Conservation (phyloP, 2,329 filamentous ascomycete genomes). For the Beauveria varroae region DNA sequence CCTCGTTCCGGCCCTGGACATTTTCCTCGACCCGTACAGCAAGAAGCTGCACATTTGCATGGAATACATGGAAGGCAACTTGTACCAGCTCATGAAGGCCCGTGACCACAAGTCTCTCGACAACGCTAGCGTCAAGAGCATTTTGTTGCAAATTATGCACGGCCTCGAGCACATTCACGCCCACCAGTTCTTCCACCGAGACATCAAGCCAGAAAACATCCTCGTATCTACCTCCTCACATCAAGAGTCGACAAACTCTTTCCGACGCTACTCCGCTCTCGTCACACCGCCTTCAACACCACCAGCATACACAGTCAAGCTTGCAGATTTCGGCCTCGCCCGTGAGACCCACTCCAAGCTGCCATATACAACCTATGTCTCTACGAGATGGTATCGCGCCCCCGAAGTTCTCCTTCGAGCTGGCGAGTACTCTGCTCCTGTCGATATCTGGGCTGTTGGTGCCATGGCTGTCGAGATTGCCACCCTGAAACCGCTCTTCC, state of each 20-base stretch:
- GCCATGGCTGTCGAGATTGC: slow-evolving; percentile 98
- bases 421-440: slow-evolving; percentile 93
- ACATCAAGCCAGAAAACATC: slow-evolving; percentile 99
- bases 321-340: slow-evolving; percentile 96
- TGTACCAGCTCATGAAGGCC: slow-evolving; percentile 98
- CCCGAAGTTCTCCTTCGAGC: slow-evolving; percentile 90
- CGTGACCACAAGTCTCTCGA: slow-evolving; percentile 93
- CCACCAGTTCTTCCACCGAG: slow-evolving; percentile 95
- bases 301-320: slow-evolving; percentile 91
- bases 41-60: slow-evolving; percentile 97
- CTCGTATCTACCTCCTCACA: slow-evolving; percentile 86
- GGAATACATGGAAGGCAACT: slow-evolving; percentile 99
- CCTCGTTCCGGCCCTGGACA: slow-evolving; percentile 94
- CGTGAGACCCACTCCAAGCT: slow-evolving; percentile 93
- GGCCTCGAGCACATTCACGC: slow-evolving; percentile 96
- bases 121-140: slow-evolving; percentile 89
- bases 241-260: slow-evolving; percentile 74
- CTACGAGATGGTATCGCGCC: slow-evolving; percentile 94
- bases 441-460: slow-evolving; percentile 97
- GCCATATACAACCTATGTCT: slow-evolving; percentile 97
- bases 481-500: slow-evolving; percentile 92
- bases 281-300: slow-evolving; percentile 94
- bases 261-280: slow-evolving; percentile 85
- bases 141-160: slow-evolving; percentile 92
- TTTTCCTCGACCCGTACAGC: slow-evolving; percentile 92